Conservation (phyloP, 1,284 basidiomycete species). For the Tremellales sp. region DNA sequence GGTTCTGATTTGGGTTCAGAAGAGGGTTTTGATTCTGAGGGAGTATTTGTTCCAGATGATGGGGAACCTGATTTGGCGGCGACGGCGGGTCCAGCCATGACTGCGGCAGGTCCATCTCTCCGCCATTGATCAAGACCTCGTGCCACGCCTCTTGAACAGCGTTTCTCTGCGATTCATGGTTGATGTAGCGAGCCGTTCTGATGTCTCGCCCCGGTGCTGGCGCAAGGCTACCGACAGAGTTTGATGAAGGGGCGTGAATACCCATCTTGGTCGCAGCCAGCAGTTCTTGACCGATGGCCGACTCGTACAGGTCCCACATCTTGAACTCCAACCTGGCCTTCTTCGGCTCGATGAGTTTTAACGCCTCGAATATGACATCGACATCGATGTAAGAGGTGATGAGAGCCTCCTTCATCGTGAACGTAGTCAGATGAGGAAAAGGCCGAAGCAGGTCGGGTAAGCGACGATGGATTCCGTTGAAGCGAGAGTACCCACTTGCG, state of each 20-base stretch:
- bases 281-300: slow-evolving; percentile 20
- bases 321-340: slow-evolving; percentile 30
- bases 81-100: no score
- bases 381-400: slow-evolving; percentile 15
- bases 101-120: slow-evolving; percentile 17
- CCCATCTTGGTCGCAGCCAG: slow-evolving; percentile 13
- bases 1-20: no score
- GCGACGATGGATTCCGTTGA: slow-evolving; percentile 7
- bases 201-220: background rate
- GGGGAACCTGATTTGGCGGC: no score
- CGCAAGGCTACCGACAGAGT: background rate
- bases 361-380: slow-evolving; percentile 15
- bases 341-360: slow-evolving; percentile 14
- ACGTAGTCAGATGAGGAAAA: slow-evolving; percentile 16
- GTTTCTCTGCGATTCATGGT: no score
- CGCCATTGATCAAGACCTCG: slow-evolving; percentile 15
- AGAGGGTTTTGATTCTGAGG: no score
- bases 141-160: slow-evolving; percentile 15
- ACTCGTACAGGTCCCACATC: slow-evolving; percentile 27
- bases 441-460: slow-evolving; percentile 12
- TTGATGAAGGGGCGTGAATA: slow-evolving; percentile 1
- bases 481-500: background rate
- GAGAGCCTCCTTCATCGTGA: slow-evolving; percentile 28
- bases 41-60: no score
- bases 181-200: no score